These are phyloP conservation scores for Alternaria sp. DNA, from an alignment of 2,329 filamentous ascomycete species.

Conservation along the genomic window DNA sequence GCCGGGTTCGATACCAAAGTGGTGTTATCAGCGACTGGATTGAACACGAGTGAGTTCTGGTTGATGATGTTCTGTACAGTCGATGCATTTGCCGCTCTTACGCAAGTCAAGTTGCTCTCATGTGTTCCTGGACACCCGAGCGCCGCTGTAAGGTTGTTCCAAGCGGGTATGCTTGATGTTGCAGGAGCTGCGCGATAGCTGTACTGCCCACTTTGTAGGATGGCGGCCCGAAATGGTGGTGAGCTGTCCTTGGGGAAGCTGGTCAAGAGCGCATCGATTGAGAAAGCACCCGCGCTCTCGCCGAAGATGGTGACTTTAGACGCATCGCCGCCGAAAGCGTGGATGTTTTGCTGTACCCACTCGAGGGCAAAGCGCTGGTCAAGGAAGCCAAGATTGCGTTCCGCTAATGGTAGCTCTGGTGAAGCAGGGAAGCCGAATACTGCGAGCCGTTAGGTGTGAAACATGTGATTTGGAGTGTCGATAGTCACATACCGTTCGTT, in stretches of 20 bases:
- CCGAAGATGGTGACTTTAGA: constrained; percentile 57
- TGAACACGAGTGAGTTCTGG: constrained; percentile 26
- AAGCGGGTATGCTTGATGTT: constrained; percentile 18
- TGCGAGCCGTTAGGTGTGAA: constrained; percentile 2
- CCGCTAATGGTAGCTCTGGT: constrained; percentile 25
- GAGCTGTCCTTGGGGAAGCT: constrained; percentile 27
- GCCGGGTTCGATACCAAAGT: constrained; percentile 29
- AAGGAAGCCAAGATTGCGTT: constrained; percentile 60
- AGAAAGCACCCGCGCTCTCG: constrained; percentile 35
- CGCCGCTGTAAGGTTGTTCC: constrained; percentile 28
- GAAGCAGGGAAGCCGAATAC: constrained; percentile 39
- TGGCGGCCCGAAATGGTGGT: constrained; percentile 39
- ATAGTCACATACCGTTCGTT: constrained; percentile 23
- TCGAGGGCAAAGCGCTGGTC: constrained; percentile 63
- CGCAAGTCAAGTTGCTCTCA: constrained; percentile 29
- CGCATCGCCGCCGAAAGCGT: constrained; percentile 57
- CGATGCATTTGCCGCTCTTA: constrained; percentile 24
- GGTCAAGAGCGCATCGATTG: constrained; percentile 36
- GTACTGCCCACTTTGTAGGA: constrained; percentile 36
- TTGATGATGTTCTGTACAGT: constrained; percentile 28
- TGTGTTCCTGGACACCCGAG: constrained; percentile 30
- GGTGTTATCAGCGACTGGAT: constrained; percentile 27
- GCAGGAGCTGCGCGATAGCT: constrained; percentile 24
- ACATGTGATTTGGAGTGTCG: too few species aligned
- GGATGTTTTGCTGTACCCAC: constrained; percentile 60